Base-by-base conservation (phyloP, 805 yeast genomes). In the Starmera pachycereana region DNA sequence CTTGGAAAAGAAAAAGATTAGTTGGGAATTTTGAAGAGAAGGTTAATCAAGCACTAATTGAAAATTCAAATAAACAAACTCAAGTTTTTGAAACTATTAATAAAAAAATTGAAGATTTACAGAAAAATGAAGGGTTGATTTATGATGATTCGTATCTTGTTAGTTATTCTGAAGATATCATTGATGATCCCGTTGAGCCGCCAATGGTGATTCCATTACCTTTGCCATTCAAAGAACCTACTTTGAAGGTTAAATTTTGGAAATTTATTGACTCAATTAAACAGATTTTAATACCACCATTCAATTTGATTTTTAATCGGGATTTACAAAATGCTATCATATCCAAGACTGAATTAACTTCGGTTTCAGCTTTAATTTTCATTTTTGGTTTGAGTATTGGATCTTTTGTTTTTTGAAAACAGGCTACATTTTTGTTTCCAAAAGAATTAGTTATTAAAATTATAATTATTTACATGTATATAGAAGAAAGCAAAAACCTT, bases 1-100 rank as follows among this genome's bases (percentile, higher is more conserved):
- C 99, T 0, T 87, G 96, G 90, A 92, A 88, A 54, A 67, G 98
- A 47, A 67, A 76, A 42, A 67, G 89, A 41, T 63, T 92, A 44
- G 94, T 90, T 16, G 76, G 76, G 10, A 75, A 88, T 1, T 92
- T 92, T 62, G 96, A 90, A 51, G 77, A 71, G 19, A 84, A 81
- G 53, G 94, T 89, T 11, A 76, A 70, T 47, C 68, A 63, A 8
- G 69, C 74, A 3, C 56, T 80, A 16, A 70, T 66, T 3, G 61
- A 65, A 14, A 55, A 60, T 35, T 36, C 57, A 4, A 32, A 37
- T 8, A 46, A 49, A 18, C 67, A 62, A 40, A 54, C 51, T 36
- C 48, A 47, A 33, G 54, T 51, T 33, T 35, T 61, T 29, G 60
- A 57, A 36, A 39, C 47, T 10, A 54, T 52, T 55, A 51, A 48